Conservation (phyloP, 1,284 basidiomycete species). For the Stereum hirsutum region DNA sequence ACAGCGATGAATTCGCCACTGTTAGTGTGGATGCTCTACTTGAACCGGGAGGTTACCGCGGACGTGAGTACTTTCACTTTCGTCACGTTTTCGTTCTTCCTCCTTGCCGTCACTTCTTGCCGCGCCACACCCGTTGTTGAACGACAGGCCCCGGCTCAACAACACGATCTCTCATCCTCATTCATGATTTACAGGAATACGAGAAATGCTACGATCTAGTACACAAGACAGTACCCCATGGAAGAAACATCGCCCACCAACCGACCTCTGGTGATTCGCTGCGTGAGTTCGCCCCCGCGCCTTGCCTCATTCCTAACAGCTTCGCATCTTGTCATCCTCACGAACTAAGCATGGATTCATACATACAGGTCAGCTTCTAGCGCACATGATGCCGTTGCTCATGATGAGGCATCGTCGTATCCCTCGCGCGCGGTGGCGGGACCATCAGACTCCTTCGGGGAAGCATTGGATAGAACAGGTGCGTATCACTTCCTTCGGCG, state of each 20-base stretch:
- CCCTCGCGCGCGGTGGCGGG: conserved; percentile 63
- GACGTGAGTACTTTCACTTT: conserved; percentile 32
- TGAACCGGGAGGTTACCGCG: conserved; percentile 61
- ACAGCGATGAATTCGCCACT: conserved; percentile 51
- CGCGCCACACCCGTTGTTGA: neutral
- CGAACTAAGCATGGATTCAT: neutral
- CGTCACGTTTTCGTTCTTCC: conserved; percentile 5
- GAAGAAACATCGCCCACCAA: conserved; percentile 36
- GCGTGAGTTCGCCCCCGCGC: conserved; percentile 28
- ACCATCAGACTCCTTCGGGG: conserved; percentile 46
- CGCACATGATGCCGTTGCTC: conserved; percentile 65
- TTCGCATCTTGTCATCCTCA: neutral
- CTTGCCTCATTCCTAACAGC: conserved; percentile 1
- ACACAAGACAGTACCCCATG: conserved; percentile 45
- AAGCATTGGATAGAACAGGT: conserved; percentile 81
- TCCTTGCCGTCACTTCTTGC: neutral
- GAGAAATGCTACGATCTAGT: conserved; percentile 50
- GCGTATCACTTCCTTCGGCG: conserved; percentile 13
- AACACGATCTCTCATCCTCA: neutral
- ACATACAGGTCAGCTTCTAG: conserved; percentile 51
- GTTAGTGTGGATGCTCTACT: conserved; percentile 67
- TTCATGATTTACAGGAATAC: conserved; percentile 43
- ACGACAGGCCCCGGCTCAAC: neutral
- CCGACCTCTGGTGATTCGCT: conserved; percentile 50
- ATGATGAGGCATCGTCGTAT: conserved; percentile 80